phyloP scores from a whole-genome alignment of 176 grass and related monocot genomes.

The Tillandsia leiboldiana region DNA sequence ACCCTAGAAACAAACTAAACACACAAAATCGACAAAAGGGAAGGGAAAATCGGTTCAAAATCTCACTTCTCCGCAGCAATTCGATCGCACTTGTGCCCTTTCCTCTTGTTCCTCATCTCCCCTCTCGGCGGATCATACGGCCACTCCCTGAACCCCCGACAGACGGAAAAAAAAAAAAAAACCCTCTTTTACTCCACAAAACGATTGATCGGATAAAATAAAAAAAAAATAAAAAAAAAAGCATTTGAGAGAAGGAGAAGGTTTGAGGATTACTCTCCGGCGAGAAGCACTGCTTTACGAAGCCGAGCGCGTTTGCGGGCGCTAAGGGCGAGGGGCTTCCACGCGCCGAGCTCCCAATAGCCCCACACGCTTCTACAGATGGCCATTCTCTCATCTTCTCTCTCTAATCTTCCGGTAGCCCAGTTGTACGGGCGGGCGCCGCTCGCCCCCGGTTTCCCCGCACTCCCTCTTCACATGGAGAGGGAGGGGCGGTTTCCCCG shows the following conservation, averaged over 20 bases:
- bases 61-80: slow-evolving; percentile 38
- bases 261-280: slow-evolving; percentile 29
- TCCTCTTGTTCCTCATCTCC: slow-evolving; percentile 38
- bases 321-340: slow-evolving; percentile 76
- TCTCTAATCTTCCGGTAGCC: too few species aligned
- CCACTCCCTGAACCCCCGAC: slow-evolving; percentile 25
- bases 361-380: slow-evolving; percentile 80
- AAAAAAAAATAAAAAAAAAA: not conserved
- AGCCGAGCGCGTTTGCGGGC: slow-evolving; percentile 69
- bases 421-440: too few species aligned
- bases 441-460: too few species aligned
- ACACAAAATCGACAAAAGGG: not conserved
- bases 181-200: too few species aligned
- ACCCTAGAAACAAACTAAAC: slow-evolving; percentile 3
- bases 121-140: slow-evolving; percentile 35
- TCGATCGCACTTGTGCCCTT: slow-evolving; percentile 45
- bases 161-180: not conserved
- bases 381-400: too few species aligned
- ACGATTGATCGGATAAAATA: not conserved
- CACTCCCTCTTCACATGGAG: too few species aligned
- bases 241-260: not conserved
- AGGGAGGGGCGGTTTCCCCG: too few species aligned
- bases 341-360: slow-evolving; percentile 91
- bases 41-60: not conserved
- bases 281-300: slow-evolving; percentile 79